Base-by-base conservation (phyloP, 257 asterid species). In the Schizonepeta tenuifolia region DNA sequence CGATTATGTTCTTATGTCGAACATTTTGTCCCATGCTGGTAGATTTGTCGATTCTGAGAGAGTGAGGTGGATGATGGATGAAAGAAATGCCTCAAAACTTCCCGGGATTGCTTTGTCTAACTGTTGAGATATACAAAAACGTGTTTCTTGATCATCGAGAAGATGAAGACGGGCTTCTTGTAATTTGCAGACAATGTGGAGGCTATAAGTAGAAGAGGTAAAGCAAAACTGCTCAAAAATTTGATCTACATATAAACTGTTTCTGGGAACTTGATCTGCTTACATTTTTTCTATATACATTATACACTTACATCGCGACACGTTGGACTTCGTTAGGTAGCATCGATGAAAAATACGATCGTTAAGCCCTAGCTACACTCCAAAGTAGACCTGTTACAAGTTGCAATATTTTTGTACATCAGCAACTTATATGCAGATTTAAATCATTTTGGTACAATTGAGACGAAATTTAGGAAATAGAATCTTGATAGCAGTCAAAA, bases 341-440 rank as follows among this genome's bases (percentile, higher is more conserved):
- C 18, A 6, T 14, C 14, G 33, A 38, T 44, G 56, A 22, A 21
- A 13, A 57, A 57, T 17, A 24, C 40, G 11, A 57, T 26, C 63
- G 6, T 11, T 2, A 15, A 6, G 7, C 18, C 31, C 17, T 40
- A 54, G 66, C 53, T 78, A 79, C 5, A 58, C 73, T 65, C 86
- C 83, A 65, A 66, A 41, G 75, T 79, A 79, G 38, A 76, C 81
- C 81, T 80, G 81, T 36, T 17, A 44, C n/a, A 51, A 73, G 31
- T 41, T 67, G 62, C 6, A 46, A 17, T 4, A 44, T 3, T 18
- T 15, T 18, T 2, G 3, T 35, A 12, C 7, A 44, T 47, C 28
- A 26, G 20, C 72, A 43, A 62, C 33, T 57, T 63, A n/a, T 35
- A 26, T 5, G 40, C 33, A 49, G 26, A 24, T 35, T 14, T 22